Conservation (phyloP, 768 basidiomycete genomes). For the Daedaleopsis sinensis region DNA sequence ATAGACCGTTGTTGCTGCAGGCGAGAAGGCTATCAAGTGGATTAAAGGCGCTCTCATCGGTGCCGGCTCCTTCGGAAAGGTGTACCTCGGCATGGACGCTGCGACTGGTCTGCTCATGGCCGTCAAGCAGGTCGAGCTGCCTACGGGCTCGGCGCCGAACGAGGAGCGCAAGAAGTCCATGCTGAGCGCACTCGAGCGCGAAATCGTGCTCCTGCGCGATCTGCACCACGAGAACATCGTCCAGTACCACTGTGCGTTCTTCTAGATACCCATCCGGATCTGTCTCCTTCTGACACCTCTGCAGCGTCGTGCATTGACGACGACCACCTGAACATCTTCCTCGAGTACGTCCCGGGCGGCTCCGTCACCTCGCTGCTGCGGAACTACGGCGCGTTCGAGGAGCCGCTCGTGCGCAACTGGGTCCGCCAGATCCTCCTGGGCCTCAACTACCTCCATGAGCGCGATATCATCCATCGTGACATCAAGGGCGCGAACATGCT, state of each 20-base stretch:
- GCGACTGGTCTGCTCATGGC: conserved; percentile 91
- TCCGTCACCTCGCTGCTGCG: conserved; percentile 88
- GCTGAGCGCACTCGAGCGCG: conserved; percentile 88
- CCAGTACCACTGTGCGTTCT: conserved; percentile 87
- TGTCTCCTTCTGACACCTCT: not conserved
- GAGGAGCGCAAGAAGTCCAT: conserved; percentile 94
- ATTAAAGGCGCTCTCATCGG: conserved; percentile 96
- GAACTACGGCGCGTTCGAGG: conserved; percentile 95
- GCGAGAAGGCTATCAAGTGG: conserved; percentile 82
- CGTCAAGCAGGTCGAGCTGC: conserved; percentile 95
- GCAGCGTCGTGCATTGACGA: conserved; percentile 93
- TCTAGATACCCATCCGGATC: conserved; percentile 3
- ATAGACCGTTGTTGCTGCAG: conserved; percentile 14
- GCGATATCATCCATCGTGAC: conserved; percentile 95
- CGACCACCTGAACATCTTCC: conserved; percentile 90
- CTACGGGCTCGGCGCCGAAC: conserved; percentile 79
- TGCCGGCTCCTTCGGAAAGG: conserved; percentile 92
- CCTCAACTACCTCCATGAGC: conserved; percentile 87
- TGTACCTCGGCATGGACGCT: conserved; percentile 95
- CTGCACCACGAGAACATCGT: conserved; percentile 96
- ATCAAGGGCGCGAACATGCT: conserved; percentile 99
- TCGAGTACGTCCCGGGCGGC: conserved; percentile 96
- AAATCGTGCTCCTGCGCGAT: conserved; percentile 92
- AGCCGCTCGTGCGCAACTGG: conserved; percentile 88
- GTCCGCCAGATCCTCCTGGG: conserved; percentile 90